These are phyloP conservation scores for Coemansia sp. DNA, from an alignment of 192 early-diverging fungal genomes.

Conservation along the genomic window DNA sequence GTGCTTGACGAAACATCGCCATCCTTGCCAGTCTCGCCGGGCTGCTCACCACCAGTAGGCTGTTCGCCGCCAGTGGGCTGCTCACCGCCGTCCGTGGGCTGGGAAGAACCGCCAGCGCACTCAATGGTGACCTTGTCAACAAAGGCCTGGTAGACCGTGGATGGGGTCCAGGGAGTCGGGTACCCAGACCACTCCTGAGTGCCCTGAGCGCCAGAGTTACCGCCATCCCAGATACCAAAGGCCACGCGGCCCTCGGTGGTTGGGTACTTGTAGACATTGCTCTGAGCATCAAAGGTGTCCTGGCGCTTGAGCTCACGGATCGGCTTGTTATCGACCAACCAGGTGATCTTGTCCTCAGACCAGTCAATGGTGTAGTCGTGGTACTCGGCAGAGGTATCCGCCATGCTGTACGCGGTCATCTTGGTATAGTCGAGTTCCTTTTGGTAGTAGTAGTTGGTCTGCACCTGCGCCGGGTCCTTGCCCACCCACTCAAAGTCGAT, in stretches of 20 bases:
- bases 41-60: slow-evolving; percentile 1
- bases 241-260: slow-evolving; percentile 55
- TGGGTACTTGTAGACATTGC: slow-evolving; percentile 50
- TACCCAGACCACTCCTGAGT: slow-evolving; percentile 61
- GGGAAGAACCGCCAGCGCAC: slow-evolving; percentile 34
- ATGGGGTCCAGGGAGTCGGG: slow-evolving; percentile 56
- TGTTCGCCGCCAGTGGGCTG: neutral
- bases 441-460: slow-evolving; percentile 67
- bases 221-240: slow-evolving; percentile 68
- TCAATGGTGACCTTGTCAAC: slow-evolving; percentile 56
- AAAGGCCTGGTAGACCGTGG: slow-evolving; percentile 53
- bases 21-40: slow-evolving; percentile 5
- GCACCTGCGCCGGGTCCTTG: slow-evolving; percentile 49
- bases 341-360: slow-evolving; percentile 54
- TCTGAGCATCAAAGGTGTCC: slow-evolving; percentile 47
- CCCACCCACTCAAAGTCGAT: slow-evolving; percentile 72
- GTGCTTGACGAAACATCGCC: neutral
- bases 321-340: slow-evolving; percentile 57
- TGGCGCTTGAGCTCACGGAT: slow-evolving; percentile 55
- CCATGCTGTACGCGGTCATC: slow-evolving; percentile 37
- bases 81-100: slow-evolving; percentile 6
- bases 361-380: slow-evolving; percentile 67
- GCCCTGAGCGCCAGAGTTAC: slow-evolving; percentile 53
- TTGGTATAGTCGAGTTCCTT: slow-evolving; percentile 56
- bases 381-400: slow-evolving; percentile 48